Evolutionary conservation across 2,329 filamentous ascomycete genomes (phyloP).

Genomic region (Colletotrichum tanaceti): DNA sequence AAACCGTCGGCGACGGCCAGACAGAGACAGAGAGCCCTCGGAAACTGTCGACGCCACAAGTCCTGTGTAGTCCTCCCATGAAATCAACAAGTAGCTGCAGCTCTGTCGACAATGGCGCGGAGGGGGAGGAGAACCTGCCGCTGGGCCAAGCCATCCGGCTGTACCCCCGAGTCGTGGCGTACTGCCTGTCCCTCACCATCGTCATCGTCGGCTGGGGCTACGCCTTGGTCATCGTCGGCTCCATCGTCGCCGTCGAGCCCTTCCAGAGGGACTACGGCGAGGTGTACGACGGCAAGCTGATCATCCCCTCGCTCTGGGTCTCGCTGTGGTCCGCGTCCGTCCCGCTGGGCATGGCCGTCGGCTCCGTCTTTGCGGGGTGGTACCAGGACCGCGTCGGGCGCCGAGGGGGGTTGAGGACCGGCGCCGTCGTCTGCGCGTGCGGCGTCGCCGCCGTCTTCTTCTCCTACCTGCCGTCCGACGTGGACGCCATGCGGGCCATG

Average conservation of each 20-base stretch:
- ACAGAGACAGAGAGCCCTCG: background rate
- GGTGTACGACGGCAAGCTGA: conserved; percentile 42
- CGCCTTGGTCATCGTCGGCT: conserved; percentile 45
- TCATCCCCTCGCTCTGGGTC: conserved; percentile 46
- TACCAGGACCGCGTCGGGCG: conserved; percentile 46
- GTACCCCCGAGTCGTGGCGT: conserved; percentile 46
- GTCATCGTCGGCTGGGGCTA: conserved; percentile 49
- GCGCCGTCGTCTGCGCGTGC: conserved; percentile 44
- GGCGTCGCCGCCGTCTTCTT: conserved; percentile 47
- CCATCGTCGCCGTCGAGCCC: conserved; percentile 45
- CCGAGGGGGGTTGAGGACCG: conserved; percentile 43
- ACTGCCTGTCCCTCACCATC: conserved; percentile 45
- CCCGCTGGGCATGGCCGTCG: conserved; percentile 44
- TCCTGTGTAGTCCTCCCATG: background rate
- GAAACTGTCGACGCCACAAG: background rate
- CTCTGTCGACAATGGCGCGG: background rate
- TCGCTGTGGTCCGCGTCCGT: conserved; percentile 46
- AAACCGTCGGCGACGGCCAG: background rate
- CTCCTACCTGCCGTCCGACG: conserved; percentile 40
- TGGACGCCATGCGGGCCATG: conserved; percentile 42
- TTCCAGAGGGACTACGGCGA: conserved; percentile 48
- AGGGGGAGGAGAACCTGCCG: conserved; percentile 41
- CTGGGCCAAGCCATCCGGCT: conserved; percentile 44
- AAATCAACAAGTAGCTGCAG: conserved; percentile 8
- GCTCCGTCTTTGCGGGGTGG: conserved; percentile 46